These are phyloP conservation scores for Colletotrichum gigasporum DNA, from an alignment of 2,329 filamentous ascomycete species.

Conservation along the genomic window DNA sequence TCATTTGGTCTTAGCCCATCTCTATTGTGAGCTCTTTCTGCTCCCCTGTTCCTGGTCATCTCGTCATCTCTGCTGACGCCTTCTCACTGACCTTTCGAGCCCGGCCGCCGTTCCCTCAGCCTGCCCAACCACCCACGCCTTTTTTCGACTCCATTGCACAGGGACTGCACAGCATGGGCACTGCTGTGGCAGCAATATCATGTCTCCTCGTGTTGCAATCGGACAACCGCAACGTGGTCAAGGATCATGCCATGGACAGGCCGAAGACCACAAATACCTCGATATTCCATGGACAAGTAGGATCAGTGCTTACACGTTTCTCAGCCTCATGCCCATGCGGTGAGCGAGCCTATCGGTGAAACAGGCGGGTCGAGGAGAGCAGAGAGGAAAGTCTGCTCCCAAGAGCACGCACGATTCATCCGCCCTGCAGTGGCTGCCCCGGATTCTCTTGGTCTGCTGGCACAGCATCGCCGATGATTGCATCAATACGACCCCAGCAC, in stretches of 20 bases:
- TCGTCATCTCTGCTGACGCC: slow-evolving; percentile 15
- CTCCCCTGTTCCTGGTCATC: slow-evolving; percentile 24
- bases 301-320: background rate
- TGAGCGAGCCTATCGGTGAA: background rate
- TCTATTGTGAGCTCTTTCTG: slow-evolving; percentile 5
- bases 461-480: slow-evolving; percentile 2
- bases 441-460: background rate
- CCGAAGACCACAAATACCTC: background rate
- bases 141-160: background rate
- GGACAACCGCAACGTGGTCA: background rate
- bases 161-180: background rate
- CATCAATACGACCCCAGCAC: background rate
- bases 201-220: background rate
- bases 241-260: background rate
- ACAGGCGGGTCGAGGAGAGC: background rate
- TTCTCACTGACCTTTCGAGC: background rate
- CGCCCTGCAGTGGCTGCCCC: background rate
- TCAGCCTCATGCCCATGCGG: background rate
- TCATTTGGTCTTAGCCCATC: background rate
- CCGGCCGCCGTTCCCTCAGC: background rate
- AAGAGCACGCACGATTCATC: background rate
- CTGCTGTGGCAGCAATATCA: background rate
- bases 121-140: background rate
- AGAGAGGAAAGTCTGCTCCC: background rate
- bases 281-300: background rate